Evolutionary conservation across 768 basidiomycete species (phyloP).

Genomic region (Leccinum subgranulosum): DNA sequence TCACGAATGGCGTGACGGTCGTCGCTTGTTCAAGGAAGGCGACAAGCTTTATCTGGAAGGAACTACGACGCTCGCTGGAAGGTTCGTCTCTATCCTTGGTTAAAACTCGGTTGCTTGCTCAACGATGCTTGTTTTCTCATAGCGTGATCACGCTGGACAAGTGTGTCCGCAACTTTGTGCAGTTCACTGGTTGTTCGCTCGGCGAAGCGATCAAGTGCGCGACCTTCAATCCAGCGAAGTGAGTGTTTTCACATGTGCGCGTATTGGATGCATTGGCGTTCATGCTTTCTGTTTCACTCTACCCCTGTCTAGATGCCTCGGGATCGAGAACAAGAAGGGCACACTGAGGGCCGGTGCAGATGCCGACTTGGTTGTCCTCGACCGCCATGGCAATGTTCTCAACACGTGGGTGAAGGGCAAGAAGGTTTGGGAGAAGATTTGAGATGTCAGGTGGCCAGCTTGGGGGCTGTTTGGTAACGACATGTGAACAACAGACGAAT

Average conservation of each 20-base stretch:
- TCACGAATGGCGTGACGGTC: conserved; percentile 86
- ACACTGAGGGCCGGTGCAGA: conserved; percentile 79
- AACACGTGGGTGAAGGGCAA: conserved; percentile 78
- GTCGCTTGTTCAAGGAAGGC: conserved; percentile 77
- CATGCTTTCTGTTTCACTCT: neutral
- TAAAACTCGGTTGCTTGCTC: neutral
- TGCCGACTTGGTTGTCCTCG: conserved; percentile 80
- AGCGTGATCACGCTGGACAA: conserved; percentile 82
- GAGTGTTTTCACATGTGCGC: conserved; percentile 16
- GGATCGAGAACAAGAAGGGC: conserved; percentile 78
- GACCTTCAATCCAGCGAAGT: conserved; percentile 83
- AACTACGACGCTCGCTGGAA: conserved; percentile 85
- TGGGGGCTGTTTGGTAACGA: neutral
- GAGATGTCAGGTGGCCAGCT: conserved; percentile 2
- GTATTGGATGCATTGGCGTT: neutral
- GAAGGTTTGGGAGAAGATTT: conserved; percentile 57
- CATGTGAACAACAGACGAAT: neutral
- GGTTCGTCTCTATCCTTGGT: conserved; percentile 41
- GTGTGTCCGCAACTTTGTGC: conserved; percentile 81
- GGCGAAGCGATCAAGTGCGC: conserved; percentile 84
- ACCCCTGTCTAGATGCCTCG: conserved; percentile 53
- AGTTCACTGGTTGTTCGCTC: conserved; percentile 80
- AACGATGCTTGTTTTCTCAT: neutral
- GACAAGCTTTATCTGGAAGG: conserved; percentile 79
- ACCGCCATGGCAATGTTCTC: conserved; percentile 60